Evolutionary conservation across 2,329 filamentous ascomycete genomes (phyloP).

Genomic region (Sporothrix brunneoviolacea): DNA sequence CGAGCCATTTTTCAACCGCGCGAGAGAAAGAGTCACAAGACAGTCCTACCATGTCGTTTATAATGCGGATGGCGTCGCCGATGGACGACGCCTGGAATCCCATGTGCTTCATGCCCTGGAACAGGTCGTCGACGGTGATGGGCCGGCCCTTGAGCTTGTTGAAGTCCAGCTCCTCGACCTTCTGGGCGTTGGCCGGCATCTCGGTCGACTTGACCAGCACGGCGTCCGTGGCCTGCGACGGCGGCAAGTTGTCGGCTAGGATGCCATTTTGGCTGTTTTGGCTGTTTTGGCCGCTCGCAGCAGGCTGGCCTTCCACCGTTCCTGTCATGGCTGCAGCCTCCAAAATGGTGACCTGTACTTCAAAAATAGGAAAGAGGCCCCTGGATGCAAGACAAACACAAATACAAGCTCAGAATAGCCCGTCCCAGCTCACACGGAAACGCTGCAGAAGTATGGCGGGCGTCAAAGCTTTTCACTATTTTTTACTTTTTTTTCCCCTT

Average conservation of each 20-base stretch:
- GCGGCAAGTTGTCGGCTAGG: constrained; percentile 36
- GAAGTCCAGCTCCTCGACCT: constrained; percentile 90
- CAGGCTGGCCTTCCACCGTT: background rate
- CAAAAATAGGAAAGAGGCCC: no score
- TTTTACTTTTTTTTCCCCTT: background rate
- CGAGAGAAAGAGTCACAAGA: no score
- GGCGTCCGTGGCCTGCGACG: constrained; percentile 63
- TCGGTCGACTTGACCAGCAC: constrained; percentile 80
- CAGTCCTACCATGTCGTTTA: constrained; percentile 94
- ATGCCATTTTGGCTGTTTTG: no score
- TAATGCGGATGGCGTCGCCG: constrained; percentile 80
- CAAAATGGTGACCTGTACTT: background rate
- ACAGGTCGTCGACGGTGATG: constrained; percentile 79
- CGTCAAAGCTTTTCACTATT: background rate
- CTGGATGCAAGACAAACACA: no score
- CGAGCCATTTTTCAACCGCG: no score
- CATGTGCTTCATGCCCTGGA: constrained; percentile 77
- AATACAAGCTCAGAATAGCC: no score
- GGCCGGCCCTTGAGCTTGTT: constrained; percentile 66
- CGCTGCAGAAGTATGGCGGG: no score
- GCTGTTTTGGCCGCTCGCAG: background rate
- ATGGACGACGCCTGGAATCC: constrained; percentile 68
- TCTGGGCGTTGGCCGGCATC: constrained; percentile 68
- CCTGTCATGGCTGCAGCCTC: background rate
- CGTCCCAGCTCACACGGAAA: no score